Conservation (phyloP, 2,329 filamentous ascomycete genomes). For the Xylariaceae sp. region DNA sequence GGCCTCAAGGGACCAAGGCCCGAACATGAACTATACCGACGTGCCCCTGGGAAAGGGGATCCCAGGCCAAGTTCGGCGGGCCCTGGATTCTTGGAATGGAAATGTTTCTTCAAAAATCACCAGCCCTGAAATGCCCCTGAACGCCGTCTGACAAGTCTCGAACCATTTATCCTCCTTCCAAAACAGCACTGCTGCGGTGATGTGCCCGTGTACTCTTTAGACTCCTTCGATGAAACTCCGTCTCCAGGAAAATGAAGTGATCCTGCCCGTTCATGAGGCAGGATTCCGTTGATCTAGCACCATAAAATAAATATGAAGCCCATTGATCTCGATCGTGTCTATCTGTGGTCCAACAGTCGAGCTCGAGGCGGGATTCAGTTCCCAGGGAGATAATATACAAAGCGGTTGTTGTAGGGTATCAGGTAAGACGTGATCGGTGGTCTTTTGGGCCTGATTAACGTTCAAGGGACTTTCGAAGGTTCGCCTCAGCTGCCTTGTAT, state of each 20-base stretch:
- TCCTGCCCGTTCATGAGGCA: constrained; percentile 8
- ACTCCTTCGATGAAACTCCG: constrained; percentile 9
- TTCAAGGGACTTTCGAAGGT: constrained; percentile 37
- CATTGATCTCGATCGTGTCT: constrained; percentile 20
- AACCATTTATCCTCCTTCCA: constrained; percentile 5
- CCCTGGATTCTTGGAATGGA: no score
- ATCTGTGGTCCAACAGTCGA: constrained; percentile 5
- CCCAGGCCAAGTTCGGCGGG: no score
- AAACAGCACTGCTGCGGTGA: constrained; percentile 2
- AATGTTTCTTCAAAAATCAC: neutral
- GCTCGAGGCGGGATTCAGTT: constrained; percentile 14
- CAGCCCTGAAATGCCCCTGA: constrained; percentile 4
- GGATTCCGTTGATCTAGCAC: constrained; percentile 8
- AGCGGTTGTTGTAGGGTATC: constrained; percentile 17
- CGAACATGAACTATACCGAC: no score
- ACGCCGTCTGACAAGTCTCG: constrained; percentile 10
- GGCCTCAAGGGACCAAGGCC: no score
- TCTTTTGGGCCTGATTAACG: constrained; percentile 6
- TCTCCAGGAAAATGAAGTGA: constrained; percentile 8
- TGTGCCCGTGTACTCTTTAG: constrained; percentile 6
- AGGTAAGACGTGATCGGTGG: neutral
- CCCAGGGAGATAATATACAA: constrained; percentile 25
- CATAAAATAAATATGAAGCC: constrained; percentile 18
- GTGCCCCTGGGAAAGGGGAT: no score
- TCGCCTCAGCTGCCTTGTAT: constrained; percentile 46